Base-by-base conservation (phyloP, 495 filamentous ascomycete genomes). In the Penicillium odoratum region DNA sequence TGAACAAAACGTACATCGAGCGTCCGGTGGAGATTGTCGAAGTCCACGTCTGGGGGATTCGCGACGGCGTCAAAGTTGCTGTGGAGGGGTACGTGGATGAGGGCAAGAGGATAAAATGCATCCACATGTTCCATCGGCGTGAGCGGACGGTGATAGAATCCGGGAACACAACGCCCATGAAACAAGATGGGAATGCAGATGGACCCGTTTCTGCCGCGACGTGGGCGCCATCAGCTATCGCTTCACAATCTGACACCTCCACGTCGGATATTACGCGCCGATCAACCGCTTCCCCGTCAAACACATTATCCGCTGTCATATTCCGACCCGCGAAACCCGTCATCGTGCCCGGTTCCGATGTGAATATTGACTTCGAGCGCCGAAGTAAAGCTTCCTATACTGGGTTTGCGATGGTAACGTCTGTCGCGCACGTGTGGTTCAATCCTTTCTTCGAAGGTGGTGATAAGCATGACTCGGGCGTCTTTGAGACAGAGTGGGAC, bases 371-470 rank as follows among this genome's bases (percentile, higher is more conserved):
- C 60, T 83, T 97, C 48, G 92, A 97, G 68, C 82, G 90, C 15
- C 84, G 90, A 48, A 91, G 88, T 51, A 90, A 88, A 65, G 85
- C 84, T 15, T 83, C 83, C 1, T 88, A 91, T 71, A 78, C 75
- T 0, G 89, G 88, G 5, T 83, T 90, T 60, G 89, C 90, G 5
- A 89, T 97, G 85, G 92, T 97, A 8, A 97, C 93, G 5, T 86
- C 92, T 0, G 87, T 97, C 36, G 91, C 93, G 1, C 92, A 97
- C 57, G 89, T 97, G 31, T 98, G 94, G 94, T 96, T 96, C 75
- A 98, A 98, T 65, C 74, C 87, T 3, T 97, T 86, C 74, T 97
- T 97, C 59, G 94, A 98, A 74, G 92, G 92, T 11, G 82, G 86
- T 58, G 79, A 89, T 15, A 84, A 92, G 61, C 62, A 76, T 43